Evolutionary conservation across 495 filamentous ascomycete genomes (phyloP).

Genomic region (Extremus antarcticus): DNA sequence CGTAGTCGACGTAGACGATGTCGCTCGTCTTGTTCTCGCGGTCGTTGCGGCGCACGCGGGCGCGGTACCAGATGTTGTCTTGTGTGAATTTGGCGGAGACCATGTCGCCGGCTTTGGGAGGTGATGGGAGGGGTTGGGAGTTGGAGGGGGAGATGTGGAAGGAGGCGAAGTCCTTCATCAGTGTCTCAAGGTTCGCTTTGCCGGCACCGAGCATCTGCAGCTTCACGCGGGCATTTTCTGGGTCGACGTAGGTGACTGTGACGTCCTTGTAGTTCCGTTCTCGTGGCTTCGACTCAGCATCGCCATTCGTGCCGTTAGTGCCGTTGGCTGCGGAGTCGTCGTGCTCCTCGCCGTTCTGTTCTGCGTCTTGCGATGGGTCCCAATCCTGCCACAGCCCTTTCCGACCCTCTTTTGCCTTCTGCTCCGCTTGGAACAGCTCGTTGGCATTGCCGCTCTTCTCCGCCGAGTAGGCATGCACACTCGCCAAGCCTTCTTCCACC

Average conservation of each 20-base stretch:
- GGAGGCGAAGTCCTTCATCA: conserved; percentile 79
- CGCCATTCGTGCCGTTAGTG: conserved; percentile 39
- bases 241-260: conserved; percentile 78
- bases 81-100: conserved; percentile 81
- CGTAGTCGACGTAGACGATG: conserved; percentile 91
- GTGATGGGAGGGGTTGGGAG: conserved; percentile 54
- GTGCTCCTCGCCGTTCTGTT: conserved; percentile 32
- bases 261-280: conserved; percentile 85
- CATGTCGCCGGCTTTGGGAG: conserved; percentile 82
- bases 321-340: conserved; percentile 37
- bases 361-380: conserved; percentile 68
- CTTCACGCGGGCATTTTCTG: conserved; percentile 60
- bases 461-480: conserved; percentile 86
- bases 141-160: conserved; percentile 73
- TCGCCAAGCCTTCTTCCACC: conserved; percentile 85
- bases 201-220: conserved; percentile 77
- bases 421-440: conserved; percentile 79
- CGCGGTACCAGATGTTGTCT: conserved; percentile 91
- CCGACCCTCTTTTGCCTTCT: conserved; percentile 71
- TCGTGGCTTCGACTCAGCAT: conserved; percentile 37
- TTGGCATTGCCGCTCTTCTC: conserved; percentile 84
- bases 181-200: conserved; percentile 64
- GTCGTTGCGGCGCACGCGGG: conserved; percentile 81
- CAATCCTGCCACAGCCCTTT: conserved; percentile 91
- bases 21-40: conserved; percentile 78